phyloP scores from a whole-genome alignment of 169 alveolate species.

The Plasmodium sp. region DNA sequence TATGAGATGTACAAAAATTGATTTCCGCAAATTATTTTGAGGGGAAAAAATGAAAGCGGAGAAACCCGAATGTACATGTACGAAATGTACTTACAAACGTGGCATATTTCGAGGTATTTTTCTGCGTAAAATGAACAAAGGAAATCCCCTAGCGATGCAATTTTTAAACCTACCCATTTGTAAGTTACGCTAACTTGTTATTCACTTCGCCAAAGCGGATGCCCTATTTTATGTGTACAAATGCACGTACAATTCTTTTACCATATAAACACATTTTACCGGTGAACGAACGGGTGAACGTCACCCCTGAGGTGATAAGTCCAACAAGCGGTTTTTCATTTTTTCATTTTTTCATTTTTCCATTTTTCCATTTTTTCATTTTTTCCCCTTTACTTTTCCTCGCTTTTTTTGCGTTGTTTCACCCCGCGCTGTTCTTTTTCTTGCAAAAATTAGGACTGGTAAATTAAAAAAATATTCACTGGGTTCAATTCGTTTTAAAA shows the following conservation, averaged over 20 bases:
- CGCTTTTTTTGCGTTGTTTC: not conserved
- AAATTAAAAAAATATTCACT: not conserved
- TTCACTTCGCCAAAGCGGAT: not conserved
- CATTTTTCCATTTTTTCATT: not conserved
- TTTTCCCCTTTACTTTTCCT: not conserved
- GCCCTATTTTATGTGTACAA: not conserved
- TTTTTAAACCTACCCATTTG: not conserved
- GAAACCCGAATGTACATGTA: not conserved
- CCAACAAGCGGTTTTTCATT: not conserved
- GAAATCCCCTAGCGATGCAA: not conserved
- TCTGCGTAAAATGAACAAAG: not conserved
- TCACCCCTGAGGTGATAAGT: not conserved
- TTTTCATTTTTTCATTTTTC: not conserved
- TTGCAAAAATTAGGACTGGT: not conserved
- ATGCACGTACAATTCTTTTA: not conserved
- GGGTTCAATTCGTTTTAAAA: not conserved
- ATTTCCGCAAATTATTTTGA: not conserved
- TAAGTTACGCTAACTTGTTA: not conserved
- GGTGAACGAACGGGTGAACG: not conserved
- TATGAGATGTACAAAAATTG: not conserved
- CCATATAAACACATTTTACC: not conserved
- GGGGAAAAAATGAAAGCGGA: not conserved
- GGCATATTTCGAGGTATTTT: not conserved
- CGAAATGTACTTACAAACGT: not conserved
- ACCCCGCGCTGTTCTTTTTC: not conserved